phyloP scores from a whole-genome alignment of 2,329 filamentous ascomycete species.

The Fonsecaea monophora region DNA sequence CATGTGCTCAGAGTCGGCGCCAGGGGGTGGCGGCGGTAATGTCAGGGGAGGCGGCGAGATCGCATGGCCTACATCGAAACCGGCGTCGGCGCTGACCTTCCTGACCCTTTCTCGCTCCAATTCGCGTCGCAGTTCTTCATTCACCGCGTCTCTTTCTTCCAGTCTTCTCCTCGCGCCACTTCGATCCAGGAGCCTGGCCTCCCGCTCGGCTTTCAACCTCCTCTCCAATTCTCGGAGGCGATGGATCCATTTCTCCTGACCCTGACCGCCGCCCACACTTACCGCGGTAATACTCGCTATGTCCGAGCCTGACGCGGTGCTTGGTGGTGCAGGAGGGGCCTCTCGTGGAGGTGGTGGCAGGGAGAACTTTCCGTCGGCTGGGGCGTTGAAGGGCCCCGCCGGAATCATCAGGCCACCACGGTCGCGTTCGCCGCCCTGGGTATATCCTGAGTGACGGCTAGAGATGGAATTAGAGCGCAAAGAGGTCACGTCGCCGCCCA shows the following conservation, averaged over 20 bases:
- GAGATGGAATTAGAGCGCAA: constrained; percentile 37
- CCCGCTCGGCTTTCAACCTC: constrained; percentile 86
- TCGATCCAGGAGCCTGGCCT: constrained; percentile 83
- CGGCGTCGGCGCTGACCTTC: constrained; percentile 36
- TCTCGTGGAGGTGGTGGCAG: constrained; percentile 35
- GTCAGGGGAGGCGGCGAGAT: constrained; percentile 14
- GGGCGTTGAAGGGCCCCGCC: constrained; percentile 35
- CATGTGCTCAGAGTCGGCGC: constrained; percentile 8
- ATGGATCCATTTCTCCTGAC: constrained; percentile 82
- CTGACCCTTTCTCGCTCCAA: constrained; percentile 64
- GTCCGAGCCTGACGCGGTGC: constrained; percentile 32
- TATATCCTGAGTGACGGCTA: constrained; percentile 32
- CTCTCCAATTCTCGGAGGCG: constrained; percentile 85
- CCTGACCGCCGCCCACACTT: constrained; percentile 41
- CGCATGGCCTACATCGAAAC: constrained; percentile 3
- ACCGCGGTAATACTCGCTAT: constrained; percentile 33
- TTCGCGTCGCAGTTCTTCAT: constrained; percentile 71
- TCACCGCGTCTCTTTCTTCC: constrained; percentile 76
- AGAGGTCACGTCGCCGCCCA: constrained; percentile 40
- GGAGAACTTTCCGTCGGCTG: constrained; percentile 38
- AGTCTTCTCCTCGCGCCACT: constrained; percentile 80
- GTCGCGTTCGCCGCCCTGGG: constrained; percentile 22
- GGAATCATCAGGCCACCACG: constrained; percentile 38
- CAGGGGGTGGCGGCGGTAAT: constrained; percentile 13
- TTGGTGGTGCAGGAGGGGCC: constrained; percentile 36